Conservation (phyloP, 78 protist species). For the Guillardia theta region DNA sequence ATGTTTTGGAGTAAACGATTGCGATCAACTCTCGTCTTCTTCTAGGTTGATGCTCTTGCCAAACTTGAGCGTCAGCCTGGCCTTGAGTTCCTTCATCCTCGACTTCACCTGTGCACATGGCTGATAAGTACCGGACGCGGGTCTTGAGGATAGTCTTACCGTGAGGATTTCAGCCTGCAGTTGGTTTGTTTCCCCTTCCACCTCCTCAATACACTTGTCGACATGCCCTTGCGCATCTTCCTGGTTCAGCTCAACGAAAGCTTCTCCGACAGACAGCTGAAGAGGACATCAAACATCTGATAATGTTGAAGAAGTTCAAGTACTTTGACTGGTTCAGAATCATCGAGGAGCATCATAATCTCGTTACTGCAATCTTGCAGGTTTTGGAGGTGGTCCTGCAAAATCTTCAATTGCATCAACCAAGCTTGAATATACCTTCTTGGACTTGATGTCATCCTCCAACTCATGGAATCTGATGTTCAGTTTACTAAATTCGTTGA, state of each 20-base stretch:
- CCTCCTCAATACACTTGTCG: neutral
- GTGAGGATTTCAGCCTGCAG: no score
- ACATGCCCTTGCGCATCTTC: neutral
- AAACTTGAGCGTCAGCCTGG: neutral
- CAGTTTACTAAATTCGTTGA: neutral
- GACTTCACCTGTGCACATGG: neutral
- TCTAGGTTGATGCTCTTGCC: conserved; percentile 33
- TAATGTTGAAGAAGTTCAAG: neutral
- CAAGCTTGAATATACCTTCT: no score
- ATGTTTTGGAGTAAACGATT: no score
- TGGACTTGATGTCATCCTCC: neutral
- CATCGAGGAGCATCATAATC: neutral
- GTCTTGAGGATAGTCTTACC: no score
- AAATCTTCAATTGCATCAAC: no score
- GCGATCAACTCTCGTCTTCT: conserved; percentile 32
- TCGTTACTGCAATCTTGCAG: conserved; percentile 12
- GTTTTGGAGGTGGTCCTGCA: neutral
- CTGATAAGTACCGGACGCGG: no score
- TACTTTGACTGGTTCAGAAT: neutral
- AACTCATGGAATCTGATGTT: neutral
- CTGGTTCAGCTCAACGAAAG: neutral
- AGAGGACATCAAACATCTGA: neutral
- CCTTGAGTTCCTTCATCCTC: conserved; percentile 34
- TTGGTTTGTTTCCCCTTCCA: no score
- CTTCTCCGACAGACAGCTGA: neutral